Conservation (phyloP, 2,329 filamentous ascomycete species). For the Cladophialophora psammophila region DNA sequence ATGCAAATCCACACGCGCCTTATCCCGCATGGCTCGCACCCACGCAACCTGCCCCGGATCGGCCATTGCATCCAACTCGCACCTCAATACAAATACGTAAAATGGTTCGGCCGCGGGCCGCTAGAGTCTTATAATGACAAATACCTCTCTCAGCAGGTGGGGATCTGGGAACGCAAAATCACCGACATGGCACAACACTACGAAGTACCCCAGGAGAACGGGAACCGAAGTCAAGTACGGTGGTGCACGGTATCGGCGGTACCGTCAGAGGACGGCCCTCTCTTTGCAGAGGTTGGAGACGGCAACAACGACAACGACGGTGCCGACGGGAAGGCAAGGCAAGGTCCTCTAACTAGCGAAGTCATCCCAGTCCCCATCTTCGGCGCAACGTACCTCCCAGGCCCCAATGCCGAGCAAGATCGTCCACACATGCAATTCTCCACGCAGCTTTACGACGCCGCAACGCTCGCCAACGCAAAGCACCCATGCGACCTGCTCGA, state of each 20-base stretch:
- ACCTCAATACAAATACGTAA: conserved; percentile 55
- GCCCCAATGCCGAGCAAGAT: not conserved
- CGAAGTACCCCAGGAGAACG: conserved; percentile 73
- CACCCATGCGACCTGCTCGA: conserved; percentile 68
- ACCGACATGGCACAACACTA: conserved; percentile 64
- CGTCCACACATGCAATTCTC: conserved; percentile 24
- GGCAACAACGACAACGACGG: not conserved
- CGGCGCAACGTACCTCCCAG: conserved; percentile 17
- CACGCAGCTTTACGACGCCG: conserved; percentile 60
- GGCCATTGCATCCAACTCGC: conserved; percentile 66
- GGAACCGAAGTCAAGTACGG: conserved; percentile 67
- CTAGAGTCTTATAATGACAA: conserved; percentile 73
- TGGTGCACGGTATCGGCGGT: conserved; percentile 56
- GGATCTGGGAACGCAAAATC: conserved; percentile 54
- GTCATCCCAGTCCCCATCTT: conserved; percentile 9
- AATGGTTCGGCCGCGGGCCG: conserved; percentile 70
- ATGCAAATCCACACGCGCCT: conserved; percentile 26
- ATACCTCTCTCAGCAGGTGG: conserved; percentile 65
- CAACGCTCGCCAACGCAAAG: conserved; percentile 63
- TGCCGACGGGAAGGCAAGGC: not conserved
- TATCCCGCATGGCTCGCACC: conserved; percentile 16
- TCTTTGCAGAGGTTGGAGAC: no score
- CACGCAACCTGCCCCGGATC: conserved; percentile 61
- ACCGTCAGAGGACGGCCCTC: not conserved
- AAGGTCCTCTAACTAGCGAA: not conserved